These are phyloP conservation scores for Cadophora luteo-olivacea DNA, from an alignment of 2,329 filamentous ascomycete species.

Conservation along the genomic window DNA sequence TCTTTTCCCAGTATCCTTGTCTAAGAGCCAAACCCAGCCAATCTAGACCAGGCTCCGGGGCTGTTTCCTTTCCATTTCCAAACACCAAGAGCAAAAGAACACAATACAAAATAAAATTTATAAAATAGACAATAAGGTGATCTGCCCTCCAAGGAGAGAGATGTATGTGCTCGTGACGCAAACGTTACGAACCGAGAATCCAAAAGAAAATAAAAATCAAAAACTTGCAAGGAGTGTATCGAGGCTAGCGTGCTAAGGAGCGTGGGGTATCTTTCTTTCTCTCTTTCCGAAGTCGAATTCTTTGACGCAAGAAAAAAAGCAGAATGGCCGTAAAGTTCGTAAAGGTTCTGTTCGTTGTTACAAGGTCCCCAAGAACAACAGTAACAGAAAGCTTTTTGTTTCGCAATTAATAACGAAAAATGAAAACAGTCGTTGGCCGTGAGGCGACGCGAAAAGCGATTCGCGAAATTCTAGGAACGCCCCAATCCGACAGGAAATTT, in stretches of 20 bases:
- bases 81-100: neutral
- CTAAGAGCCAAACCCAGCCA: slow-evolving; percentile 12
- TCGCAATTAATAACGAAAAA: slow-evolving; percentile 3
- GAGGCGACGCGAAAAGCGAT: slow-evolving; percentile 18
- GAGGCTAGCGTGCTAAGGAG: slow-evolving; percentile 39
- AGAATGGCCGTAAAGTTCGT: slow-evolving; percentile 31
- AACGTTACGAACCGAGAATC: slow-evolving; percentile 17
- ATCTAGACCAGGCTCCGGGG: slow-evolving; percentile 10
- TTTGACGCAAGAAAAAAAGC: slow-evolving; percentile 25
- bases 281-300: slow-evolving; percentile 17
- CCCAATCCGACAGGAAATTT: slow-evolving; percentile 44
- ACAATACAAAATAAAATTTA: slow-evolving; percentile 14
- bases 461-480: slow-evolving; percentile 26
- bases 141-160: neutral
- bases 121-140: slow-evolving; percentile 22
- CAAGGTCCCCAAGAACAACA: slow-evolving; percentile 19
- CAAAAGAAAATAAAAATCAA: slow-evolving; percentile 25
- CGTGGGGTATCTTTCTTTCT: slow-evolving; percentile 33
- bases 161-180: neutral
- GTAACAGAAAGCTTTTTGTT: neutral
- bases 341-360: slow-evolving; percentile 21
- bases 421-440: neutral
- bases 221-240: slow-evolving; percentile 21
- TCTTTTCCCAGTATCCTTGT: neutral
- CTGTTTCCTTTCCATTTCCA: slow-evolving; percentile 1